phyloP scores from a whole-genome alignment of 139 green algal genomes.

The Coelastrella sp. region DNA sequence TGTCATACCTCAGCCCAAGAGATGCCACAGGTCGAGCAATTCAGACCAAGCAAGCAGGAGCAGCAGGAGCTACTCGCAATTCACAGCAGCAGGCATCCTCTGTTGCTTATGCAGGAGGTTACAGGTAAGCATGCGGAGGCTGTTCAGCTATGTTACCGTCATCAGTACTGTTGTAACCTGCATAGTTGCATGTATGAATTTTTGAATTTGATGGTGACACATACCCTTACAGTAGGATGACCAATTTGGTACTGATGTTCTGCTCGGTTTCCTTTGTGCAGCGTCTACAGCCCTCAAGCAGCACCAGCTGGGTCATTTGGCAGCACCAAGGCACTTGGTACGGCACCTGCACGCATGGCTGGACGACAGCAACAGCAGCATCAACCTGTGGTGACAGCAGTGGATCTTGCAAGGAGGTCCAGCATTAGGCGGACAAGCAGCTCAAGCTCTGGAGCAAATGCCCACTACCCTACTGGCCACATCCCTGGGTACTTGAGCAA shows the following conservation, averaged over 20 bases:
- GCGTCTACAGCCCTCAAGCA: neutral
- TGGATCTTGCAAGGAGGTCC: neutral
- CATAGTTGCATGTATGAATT: too few relatives aligned
- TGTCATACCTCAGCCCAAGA: neutral
- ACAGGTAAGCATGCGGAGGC: neutral
- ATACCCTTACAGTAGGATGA: too few relatives aligned
- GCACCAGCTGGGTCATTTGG: neutral
- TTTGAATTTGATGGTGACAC: too few relatives aligned
- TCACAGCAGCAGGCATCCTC: neutral
- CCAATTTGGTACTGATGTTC: too few relatives aligned
- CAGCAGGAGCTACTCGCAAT: neutral
- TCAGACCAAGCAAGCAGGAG: neutral
- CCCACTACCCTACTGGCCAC: neutral
- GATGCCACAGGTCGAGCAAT: neutral
- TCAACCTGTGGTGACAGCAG: constrained; percentile 14
- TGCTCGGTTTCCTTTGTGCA: too few relatives aligned
- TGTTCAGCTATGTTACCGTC: too few relatives aligned
- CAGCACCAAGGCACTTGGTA: neutral
- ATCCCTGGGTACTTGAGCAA: neutral
- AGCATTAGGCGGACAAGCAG: neutral
- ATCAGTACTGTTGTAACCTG: too few relatives aligned
- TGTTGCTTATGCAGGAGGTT: constrained; percentile 23
- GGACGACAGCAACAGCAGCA: neutral
- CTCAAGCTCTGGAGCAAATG: neutral
- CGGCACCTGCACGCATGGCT: neutral